phyloP scores from a whole-genome alignment of 306 rosid genomes.

The Quercus dentata region DNA sequence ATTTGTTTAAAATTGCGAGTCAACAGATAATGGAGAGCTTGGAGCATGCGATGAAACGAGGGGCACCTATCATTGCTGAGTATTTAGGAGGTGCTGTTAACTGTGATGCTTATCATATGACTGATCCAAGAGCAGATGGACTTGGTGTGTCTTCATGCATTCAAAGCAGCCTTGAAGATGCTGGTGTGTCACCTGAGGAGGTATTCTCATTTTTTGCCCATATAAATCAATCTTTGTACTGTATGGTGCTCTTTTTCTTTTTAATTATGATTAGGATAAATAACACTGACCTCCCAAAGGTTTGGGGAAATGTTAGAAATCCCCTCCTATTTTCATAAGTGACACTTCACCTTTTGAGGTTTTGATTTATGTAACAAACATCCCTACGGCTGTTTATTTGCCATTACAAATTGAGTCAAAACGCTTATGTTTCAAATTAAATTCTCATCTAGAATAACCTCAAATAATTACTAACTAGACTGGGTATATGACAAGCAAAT shows the following conservation, averaged over 20 bases:
- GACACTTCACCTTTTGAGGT: too few species aligned
- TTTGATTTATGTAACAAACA: too few species aligned
- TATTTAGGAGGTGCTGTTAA: conserved; percentile 97
- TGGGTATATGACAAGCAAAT: too few species aligned
- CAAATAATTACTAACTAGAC: too few species aligned
- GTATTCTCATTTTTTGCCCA: conserved; percentile 30
- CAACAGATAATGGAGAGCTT: conserved; percentile 90
- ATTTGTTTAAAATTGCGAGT: background rate
- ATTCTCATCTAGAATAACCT: too few species aligned
- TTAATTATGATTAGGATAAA: background rate
- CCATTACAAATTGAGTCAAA: too few species aligned
- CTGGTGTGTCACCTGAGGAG: conserved; percentile 99
- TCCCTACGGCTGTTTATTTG: too few species aligned
- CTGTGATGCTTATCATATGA: conserved; percentile 98
- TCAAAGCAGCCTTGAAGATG: conserved; percentile 88
- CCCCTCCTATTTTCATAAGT: too few species aligned
- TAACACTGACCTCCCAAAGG: too few species aligned
- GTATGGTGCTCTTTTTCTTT: background rate
- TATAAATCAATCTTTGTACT: background rate
- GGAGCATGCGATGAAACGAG: conserved; percentile 96
- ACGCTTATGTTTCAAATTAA: too few species aligned
- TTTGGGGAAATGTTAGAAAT: too few species aligned
- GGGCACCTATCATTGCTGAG: conserved; percentile 90
- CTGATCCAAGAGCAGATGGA: conserved; percentile 98
- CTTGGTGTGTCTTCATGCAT: conserved; percentile 98